These are phyloP conservation scores for Antrodiella citrinella DNA, from an alignment of 768 basidiomycete genomes.

Conservation along the genomic window DNA sequence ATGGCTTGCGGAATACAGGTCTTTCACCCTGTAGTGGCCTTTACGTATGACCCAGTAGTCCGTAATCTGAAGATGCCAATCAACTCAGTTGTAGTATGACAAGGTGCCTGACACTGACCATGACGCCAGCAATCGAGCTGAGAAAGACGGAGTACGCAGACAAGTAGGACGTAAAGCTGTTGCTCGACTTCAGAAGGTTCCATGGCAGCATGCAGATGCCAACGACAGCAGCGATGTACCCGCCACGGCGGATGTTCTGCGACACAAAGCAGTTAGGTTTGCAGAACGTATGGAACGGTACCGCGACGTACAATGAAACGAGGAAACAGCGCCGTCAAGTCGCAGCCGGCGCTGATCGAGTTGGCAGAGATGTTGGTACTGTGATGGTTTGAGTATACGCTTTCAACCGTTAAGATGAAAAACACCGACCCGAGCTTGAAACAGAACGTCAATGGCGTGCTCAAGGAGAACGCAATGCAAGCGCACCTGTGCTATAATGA, in stretches of 20 bases:
- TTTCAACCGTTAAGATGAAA: conserved; percentile 1
- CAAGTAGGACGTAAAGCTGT: conserved; percentile 72
- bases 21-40: conserved; percentile 62
- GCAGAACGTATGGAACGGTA: conserved; percentile 1
- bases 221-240: conserved; percentile 73
- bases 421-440: conserved; percentile 17
- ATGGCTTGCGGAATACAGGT: conserved; percentile 52
- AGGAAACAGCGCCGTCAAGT: conserved; percentile 71
- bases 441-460: too few relatives aligned
- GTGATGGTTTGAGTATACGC: conserved; percentile 9
- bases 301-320: conserved; percentile 59
- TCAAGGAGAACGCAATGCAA: not conserved
- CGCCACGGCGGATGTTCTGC: conserved; percentile 77
- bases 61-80: conserved; percentile 39
- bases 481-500: conserved; percentile 67
- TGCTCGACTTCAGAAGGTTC: conserved; percentile 68
- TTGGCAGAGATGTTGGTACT: conserved; percentile 81
- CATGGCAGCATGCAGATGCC: conserved; percentile 72
- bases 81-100: not conserved
- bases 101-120: conserved; percentile 35
- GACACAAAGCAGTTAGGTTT: conserved; percentile 1
- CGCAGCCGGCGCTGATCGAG: conserved; percentile 76
- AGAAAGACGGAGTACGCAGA: conserved; percentile 78
- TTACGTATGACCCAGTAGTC: conserved; percentile 72
- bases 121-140: conserved; percentile 74